Percentiles rank a stretch among this genome's conserved stretches.
phyloP scores from a whole-genome alignment of 2,329 filamentous ascomycete genomes.

The Ophiosphaerella narmari region DNA sequence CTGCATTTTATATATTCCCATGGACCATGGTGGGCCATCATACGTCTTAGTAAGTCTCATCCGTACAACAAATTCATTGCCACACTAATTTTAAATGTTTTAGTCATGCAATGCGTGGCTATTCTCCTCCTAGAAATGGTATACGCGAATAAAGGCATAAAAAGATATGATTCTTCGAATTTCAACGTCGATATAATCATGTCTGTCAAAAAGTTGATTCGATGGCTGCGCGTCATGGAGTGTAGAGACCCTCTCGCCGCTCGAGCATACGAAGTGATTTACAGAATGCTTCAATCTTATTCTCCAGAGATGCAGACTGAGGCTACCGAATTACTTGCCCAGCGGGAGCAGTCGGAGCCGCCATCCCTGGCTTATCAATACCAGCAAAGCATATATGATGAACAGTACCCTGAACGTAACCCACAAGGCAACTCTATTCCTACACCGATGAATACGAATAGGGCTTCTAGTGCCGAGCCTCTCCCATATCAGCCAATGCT shows the following conservation, averaged over 20 bases:
- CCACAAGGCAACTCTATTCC: no score
- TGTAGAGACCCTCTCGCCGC: slow-evolving; percentile 31
- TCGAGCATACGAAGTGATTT: slow-evolving; percentile 33
- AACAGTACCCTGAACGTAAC: no score
- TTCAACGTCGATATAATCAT: slow-evolving; percentile 29
- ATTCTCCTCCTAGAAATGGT: slow-evolving; percentile 46
- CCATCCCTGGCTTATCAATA: no score
- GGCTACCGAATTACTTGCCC: no score
- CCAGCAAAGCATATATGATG: no score
- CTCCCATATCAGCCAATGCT: no score
- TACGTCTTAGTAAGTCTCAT: slow-evolving; percentile 36
- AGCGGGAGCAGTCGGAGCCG: no score
- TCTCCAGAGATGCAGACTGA: no score
- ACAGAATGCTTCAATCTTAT: slow-evolving; percentile 15
- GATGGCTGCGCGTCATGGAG: slow-evolving; percentile 41
- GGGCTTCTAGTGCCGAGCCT: no score
- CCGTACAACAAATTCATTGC: rapidly evolving
- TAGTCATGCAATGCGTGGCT: slow-evolving; percentile 46
- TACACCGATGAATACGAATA: no score
- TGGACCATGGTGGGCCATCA: slow-evolving; percentile 49
- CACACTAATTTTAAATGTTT: not conserved
- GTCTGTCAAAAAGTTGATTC: slow-evolving; percentile 39
- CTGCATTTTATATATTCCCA: slow-evolving; percentile 32
- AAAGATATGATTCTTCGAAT: slow-evolving; percentile 2
- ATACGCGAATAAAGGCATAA: slow-evolving; percentile 33